These are phyloP conservation scores for Neckera pumila DNA, from an alignment of 225 moss, liverwort and hornwort species.

Conservation along the genomic window DNA sequence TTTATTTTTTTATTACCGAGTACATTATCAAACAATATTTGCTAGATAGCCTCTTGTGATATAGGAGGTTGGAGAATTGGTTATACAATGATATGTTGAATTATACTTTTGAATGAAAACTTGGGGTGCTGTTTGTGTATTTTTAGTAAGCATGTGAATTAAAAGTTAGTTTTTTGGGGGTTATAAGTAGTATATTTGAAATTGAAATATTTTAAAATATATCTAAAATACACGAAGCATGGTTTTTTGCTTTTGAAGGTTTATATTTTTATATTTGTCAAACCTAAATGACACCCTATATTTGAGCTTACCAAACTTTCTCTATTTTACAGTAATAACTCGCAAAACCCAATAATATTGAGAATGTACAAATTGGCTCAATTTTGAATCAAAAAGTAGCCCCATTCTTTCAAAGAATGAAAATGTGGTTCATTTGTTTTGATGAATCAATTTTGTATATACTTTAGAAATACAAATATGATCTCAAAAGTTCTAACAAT, in stretches of 20 bases:
- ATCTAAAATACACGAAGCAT: accelerated
- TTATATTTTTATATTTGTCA: not conserved
- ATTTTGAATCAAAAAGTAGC: not conserved
- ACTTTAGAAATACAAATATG: accelerated
- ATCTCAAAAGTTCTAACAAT: not conserved
- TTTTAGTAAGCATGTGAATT: not conserved
- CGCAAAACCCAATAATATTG: not conserved
- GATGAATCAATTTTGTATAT: not conserved
- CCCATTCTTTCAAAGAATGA: not conserved
- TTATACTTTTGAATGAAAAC: not conserved
- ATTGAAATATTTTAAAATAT: not conserved
- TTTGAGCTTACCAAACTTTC: not conserved
- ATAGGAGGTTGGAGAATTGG: accelerated
- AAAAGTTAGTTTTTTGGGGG: not conserved
- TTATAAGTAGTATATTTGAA: not conserved
- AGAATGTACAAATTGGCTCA: not conserved
- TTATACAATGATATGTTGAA: accelerated
- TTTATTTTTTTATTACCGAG: not conserved
- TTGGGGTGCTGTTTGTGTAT: not conserved
- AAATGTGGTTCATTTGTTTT: accelerated
- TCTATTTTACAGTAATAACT: accelerated
- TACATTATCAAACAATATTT: not conserved
- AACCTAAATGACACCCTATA: not conserved
- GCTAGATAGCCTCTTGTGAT: not conserved
- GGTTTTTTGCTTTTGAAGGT: not conserved